Conservation (phyloP, 768 basidiomycete species). For the Psilocybe cubensis region DNA sequence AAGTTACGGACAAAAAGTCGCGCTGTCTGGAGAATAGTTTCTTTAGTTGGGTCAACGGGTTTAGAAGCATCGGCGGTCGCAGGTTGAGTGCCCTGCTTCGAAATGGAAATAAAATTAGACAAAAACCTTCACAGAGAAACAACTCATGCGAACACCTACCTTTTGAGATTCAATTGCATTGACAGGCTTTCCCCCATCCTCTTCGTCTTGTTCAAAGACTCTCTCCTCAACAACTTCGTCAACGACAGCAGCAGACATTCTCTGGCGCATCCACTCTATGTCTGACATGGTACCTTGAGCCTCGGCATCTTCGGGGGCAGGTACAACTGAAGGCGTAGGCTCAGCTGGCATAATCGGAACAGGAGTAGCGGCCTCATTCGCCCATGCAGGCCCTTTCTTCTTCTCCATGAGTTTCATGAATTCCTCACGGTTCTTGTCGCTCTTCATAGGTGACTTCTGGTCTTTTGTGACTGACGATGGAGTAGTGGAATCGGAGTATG, state of each 20-base stretch:
- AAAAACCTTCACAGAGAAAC: too few relatives aligned
- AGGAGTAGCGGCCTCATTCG: constrained; percentile 45
- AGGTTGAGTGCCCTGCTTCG: background rate
- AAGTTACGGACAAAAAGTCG: constrained; percentile 95
- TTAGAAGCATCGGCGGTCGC: background rate
- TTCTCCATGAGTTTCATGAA: constrained; percentile 81
- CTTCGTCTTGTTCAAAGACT: constrained; percentile 65
- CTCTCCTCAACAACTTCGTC: constrained; percentile 41
- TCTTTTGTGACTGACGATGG: constrained; percentile 8
- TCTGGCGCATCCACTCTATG: constrained; percentile 74
- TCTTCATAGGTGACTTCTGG: constrained; percentile 24
- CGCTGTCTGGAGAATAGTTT: constrained; percentile 71
- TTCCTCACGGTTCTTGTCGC: constrained; percentile 55
- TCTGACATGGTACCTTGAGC: constrained; percentile 55
- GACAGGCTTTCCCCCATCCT: constrained; percentile 39
- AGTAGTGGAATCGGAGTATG: constrained; percentile 23
- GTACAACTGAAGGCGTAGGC: constrained; percentile 10
- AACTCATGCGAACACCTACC: too few relatives aligned
- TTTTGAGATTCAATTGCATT: background rate
- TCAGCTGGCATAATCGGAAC: constrained; percentile 16
- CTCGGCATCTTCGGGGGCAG: constrained; percentile 22
- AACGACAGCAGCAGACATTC: constrained; percentile 55
- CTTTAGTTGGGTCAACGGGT: constrained; percentile 40
- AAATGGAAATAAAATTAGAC: too few relatives aligned
- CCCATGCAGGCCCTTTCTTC: constrained; percentile 67